These are phyloP conservation scores for Fistulifera pelliculosa DNA, from an alignment of 108 stramenopile genomes.

Conservation along the genomic window DNA sequence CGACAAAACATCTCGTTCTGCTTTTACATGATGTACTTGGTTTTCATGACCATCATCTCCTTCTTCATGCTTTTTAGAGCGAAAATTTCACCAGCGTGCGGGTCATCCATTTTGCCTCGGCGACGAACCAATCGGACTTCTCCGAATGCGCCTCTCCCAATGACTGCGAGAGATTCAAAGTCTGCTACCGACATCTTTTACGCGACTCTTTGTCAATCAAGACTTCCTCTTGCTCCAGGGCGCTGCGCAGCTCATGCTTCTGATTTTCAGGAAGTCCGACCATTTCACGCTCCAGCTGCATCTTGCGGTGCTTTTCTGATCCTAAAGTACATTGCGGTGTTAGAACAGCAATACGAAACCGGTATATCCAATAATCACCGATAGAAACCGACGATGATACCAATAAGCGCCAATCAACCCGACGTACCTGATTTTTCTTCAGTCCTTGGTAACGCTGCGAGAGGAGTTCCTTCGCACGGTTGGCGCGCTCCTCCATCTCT, in stretches of 20 bases:
- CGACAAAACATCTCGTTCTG: conserved; percentile 94
- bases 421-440: conserved; percentile 61
- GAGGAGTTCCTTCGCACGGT: conserved; percentile 79
- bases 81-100: conserved; percentile 61
- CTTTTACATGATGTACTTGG: conserved; percentile 96
- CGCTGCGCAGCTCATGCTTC: conserved; percentile 59
- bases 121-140: conserved; percentile 92
- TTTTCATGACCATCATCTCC: conserved; percentile 99
- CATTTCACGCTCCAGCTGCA: conserved; percentile 82
- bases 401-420: no score
- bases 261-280: conserved; percentile 74
- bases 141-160: conserved; percentile 95
- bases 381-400: no score
- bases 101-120: conserved; percentile 27
- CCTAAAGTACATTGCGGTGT: conserved; percentile 18
- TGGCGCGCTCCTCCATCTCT: conserved; percentile 84
- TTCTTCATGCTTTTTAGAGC: conserved; percentile 99
- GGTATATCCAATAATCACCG: no score
- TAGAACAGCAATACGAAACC: no score
- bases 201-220: conserved; percentile 70
- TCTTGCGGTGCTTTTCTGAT: conserved; percentile 62
- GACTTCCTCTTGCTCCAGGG: conserved; percentile 76
- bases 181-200: conserved; percentile 67
- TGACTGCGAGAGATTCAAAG: conserved; percentile 87
- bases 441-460: conserved; percentile 71